phyloP scores from a whole-genome alignment of 257 asterid genomes.

The Plectranthus barbatus region DNA sequence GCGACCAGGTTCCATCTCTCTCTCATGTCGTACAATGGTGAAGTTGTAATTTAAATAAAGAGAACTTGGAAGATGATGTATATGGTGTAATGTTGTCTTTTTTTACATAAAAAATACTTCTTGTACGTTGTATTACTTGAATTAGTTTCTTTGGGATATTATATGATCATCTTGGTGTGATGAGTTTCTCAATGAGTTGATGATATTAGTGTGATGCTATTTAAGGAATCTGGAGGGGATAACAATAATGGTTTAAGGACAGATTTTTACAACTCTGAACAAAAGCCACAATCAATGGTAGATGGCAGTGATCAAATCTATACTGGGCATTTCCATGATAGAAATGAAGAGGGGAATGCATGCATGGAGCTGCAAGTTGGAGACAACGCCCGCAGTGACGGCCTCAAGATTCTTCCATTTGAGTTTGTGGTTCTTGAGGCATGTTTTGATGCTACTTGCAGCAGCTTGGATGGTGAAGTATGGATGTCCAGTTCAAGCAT shows the following conservation, averaged over 20 bases:
- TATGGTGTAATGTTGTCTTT: neutral
- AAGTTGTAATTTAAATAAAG: neutral
- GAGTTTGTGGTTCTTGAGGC: slow-evolving; percentile 90
- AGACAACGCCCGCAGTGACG: slow-evolving; percentile 44
- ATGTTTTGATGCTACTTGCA: slow-evolving; percentile 86
- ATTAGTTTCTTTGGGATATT: too few relatives aligned
- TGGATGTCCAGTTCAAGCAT: neutral
- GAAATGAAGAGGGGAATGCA: slow-evolving; percentile 27
- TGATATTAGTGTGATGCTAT: too few relatives aligned
- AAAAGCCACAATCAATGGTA: slow-evolving; percentile 32
- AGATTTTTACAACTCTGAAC: slow-evolving; percentile 43
- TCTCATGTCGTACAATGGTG: neutral
- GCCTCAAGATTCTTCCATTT: slow-evolving; percentile 67
- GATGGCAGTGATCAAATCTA: slow-evolving; percentile 21
- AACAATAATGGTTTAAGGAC: slow-evolving; percentile 40
- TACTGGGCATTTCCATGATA: slow-evolving; percentile 19
- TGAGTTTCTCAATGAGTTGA: neutral
- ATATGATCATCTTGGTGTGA: neutral
- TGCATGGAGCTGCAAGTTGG: slow-evolving; percentile 29
- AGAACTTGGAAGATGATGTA: neutral
- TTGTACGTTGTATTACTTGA: too few relatives aligned
- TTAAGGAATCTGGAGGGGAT: slow-evolving; percentile 50
- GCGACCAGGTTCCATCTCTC: slow-evolving; percentile 12
- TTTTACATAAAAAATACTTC: too few relatives aligned
- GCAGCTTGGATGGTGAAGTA: slow-evolving; percentile 76